Percentiles rank a stretch among this genome's conserved stretches.
These are phyloP conservation scores for Beauveria asiatica DNA, from an alignment of 2,329 filamentous ascomycete species.

Conservation along the genomic window DNA sequence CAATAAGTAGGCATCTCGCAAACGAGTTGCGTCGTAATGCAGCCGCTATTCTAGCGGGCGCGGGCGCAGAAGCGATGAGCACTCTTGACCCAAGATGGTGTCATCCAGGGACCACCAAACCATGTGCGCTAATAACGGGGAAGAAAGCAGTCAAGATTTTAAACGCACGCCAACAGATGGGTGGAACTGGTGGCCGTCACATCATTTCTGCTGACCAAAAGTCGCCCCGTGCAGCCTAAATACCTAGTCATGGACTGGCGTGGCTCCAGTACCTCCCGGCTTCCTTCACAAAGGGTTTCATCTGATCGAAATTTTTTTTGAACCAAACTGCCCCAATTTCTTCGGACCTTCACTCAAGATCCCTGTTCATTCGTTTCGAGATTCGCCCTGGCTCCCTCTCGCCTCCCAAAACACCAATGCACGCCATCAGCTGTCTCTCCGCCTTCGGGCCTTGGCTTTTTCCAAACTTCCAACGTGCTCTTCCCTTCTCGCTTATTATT, in stretches of 20 bases:
- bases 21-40: background rate
- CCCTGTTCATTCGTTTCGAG: background rate
- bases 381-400: background rate
- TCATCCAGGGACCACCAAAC: slow-evolving; percentile 8
- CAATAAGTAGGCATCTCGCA: background rate
- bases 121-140: slow-evolving; percentile 8
- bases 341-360: too few species aligned
- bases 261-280: background rate
- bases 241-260: too few species aligned
- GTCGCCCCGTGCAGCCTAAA: background rate
- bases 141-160: slow-evolving; percentile 6
- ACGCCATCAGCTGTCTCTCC: background rate
- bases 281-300: background rate
- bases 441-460: background rate
- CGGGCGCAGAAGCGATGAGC: slow-evolving; percentile 8
- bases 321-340: background rate
- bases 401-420: background rate
- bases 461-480: background rate
- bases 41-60: background rate
- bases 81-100: slow-evolving; percentile 8
- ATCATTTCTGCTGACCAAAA: background rate
- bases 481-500: background rate
- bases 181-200: slow-evolving; percentile 2
- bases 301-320: background rate
- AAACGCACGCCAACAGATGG: slow-evolving; percentile 6